phyloP scores from a whole-genome alignment of 2,329 filamentous ascomycete genomes.

The Aspergillus spinulosporus region DNA sequence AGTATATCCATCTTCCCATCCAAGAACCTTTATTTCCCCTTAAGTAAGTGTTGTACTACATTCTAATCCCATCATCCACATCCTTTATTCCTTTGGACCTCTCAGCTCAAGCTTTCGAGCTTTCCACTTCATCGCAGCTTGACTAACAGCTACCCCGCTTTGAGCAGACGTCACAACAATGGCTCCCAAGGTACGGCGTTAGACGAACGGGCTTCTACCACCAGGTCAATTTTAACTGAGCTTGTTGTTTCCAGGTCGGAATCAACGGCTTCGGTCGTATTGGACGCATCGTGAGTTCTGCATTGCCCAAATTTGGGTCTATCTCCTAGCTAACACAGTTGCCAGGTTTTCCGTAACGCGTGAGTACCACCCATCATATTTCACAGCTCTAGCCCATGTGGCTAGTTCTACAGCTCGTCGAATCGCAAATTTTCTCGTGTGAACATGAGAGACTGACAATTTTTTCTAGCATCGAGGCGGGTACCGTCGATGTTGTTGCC shows the following conservation, averaged over 20 bases:
- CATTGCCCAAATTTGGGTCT: background rate
- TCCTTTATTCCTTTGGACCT: constrained; percentile 7
- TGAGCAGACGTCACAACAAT: constrained; percentile 34
- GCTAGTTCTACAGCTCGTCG: background rate
- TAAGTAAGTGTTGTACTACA: constrained; percentile 17
- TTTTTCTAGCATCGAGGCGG: constrained; percentile 70
- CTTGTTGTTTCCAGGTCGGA: constrained; percentile 63
- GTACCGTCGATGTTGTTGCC: constrained; percentile 81
- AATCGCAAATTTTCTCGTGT: background rate
- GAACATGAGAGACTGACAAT: constrained; percentile 11
- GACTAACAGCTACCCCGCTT: constrained; percentile 34
- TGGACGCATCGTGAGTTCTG: constrained; percentile 73
- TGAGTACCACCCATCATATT: constrained; percentile 47
- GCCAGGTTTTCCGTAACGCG: constrained; percentile 90
- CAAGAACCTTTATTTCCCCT: constrained; percentile 1
- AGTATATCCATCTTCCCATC: constrained; percentile 9
- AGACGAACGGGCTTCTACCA: background rate
- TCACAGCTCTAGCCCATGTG: background rate
- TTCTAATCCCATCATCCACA: background rate
- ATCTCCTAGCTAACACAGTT: constrained; percentile 26
- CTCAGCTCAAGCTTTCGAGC: constrained; percentile 3
- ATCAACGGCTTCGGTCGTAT: constrained; percentile 99
- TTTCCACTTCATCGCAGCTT: constrained; percentile 10
- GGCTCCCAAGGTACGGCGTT: constrained; percentile 36
- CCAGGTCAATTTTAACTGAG: constrained; percentile 8